Base-by-base conservation (phyloP, 2,329 filamentous ascomycete genomes). In the Ascochyta pisi region DNA sequence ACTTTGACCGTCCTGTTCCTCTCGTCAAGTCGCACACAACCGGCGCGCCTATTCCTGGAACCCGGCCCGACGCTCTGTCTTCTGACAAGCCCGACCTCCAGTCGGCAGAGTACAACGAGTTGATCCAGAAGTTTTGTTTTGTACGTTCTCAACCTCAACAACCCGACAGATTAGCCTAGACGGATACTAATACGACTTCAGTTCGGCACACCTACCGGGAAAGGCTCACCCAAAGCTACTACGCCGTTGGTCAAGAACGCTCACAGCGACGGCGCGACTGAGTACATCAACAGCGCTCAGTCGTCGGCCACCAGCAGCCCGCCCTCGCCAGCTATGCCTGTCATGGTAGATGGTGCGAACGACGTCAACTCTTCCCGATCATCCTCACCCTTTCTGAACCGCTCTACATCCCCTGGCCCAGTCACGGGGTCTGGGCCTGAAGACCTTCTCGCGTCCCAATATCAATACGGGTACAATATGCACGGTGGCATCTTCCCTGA, bases 81-180 rank as follows among this genome's bases (percentile, higher is more conserved):
- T 81, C 83, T 35, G 84, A 85, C 69, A 86, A 89, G 70, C 87
- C 88, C 40, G 83, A 85, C 70, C 88, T 96, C 64, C 86, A 93
- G 58, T 96, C 92, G 62, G 88, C 91, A 58, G 93, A 94, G 57
- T 98, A 99, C 76, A 91, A 96, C 79, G 95, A 99, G 79, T 85
- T 99, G 64, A 90, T 99, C 77, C 93, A 96, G 82, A 97, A 96
- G 82, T 99, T 96, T 84, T 99, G 95, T 84, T 99, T 98, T 86
- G 94, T 97, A 94, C 87, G 94, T 96, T 84, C 84, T 70, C 68
- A 69, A 72, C 72, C 64, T 73, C 68, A 70, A 67, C 73, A 66
- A 64, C 62, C 67, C 61, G 61, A 60, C 62, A 71, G 67, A 65
- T 65, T 64, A 65, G 70, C 66, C 66, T 72, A 67, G 66, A 65